A percentile compares a stretch with the other conserved stretches of the same genome.
These are phyloP conservation scores for Myxozyma mucilagina DNA, from an alignment of 805 yeast species.

Conservation along the genomic window DNA sequence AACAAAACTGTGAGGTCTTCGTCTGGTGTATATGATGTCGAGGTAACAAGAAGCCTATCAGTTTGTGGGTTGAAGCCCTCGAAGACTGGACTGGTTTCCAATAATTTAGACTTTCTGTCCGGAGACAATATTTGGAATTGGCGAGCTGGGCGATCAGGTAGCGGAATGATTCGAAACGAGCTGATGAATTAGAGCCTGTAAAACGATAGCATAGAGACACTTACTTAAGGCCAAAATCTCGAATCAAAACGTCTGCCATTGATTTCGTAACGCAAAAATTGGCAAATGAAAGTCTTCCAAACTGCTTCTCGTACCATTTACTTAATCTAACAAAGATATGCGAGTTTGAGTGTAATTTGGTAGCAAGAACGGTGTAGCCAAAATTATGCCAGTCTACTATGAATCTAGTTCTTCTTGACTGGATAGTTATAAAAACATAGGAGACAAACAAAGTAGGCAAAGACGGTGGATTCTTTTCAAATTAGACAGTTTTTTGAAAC, in stretches of 20 bases:
- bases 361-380: slow-evolving; percentile 76
- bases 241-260: slow-evolving; percentile 62
- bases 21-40: slow-evolving; percentile 95
- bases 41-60: slow-evolving; percentile 72
- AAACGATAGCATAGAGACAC: not conserved
- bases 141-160: slow-evolving; percentile 83
- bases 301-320: slow-evolving; percentile 59
- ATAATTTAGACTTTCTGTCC: slow-evolving; percentile 39
- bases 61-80: slow-evolving; percentile 41
- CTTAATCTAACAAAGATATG: slow-evolving; percentile 67
- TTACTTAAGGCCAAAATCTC: slow-evolving; percentile 55
- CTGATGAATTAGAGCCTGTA: not conserved
- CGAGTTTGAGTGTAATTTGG: slow-evolving; percentile 50
- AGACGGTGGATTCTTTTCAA: slow-evolving; percentile 78
- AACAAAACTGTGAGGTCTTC: slow-evolving; percentile 77
- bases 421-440: slow-evolving; percentile 52
- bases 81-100: slow-evolving; percentile 41
- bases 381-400: slow-evolving; percentile 96
- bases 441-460: slow-evolving; percentile 75
- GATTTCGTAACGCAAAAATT: slow-evolving; percentile 79
- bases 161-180: slow-evolving; percentile 53
- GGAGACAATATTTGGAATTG: slow-evolving; percentile 57
- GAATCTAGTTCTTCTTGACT: slow-evolving; percentile 57
- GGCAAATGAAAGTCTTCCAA: slow-evolving; percentile 61
- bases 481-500: not conserved